phyloP scores from a whole-genome alignment of 257 asterid genomes.

The Marsdenia floribunda region DNA sequence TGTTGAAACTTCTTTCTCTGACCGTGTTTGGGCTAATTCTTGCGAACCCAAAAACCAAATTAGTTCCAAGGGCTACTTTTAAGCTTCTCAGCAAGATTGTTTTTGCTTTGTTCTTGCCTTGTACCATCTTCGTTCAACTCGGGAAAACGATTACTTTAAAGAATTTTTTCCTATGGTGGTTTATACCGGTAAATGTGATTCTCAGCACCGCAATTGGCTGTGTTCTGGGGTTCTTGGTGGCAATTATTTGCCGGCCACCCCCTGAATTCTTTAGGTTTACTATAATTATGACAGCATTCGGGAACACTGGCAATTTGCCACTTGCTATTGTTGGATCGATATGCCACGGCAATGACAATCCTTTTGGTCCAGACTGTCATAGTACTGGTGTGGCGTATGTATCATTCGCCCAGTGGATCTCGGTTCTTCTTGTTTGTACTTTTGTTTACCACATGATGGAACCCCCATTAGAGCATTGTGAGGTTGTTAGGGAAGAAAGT shows the following conservation, averaged over 20 bases:
- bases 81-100: slow-evolving; percentile 92
- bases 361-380: slow-evolving; percentile 65
- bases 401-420: slow-evolving; percentile 90
- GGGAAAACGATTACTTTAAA: slow-evolving; percentile 71
- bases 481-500: slow-evolving; percentile 41
- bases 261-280: slow-evolving; percentile 75
- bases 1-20: slow-evolving; percentile 68
- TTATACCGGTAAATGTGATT: slow-evolving; percentile 83
- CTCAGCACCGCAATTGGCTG: slow-evolving; percentile 79
- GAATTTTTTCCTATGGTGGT: slow-evolving; percentile 81
- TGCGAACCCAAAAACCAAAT: slow-evolving; percentile 65
- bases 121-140: slow-evolving; percentile 72
- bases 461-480: slow-evolving; percentile 70
- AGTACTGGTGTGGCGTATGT: slow-evolving; percentile 74
- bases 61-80: slow-evolving; percentile 80
- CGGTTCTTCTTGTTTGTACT: slow-evolving; percentile 82
- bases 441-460: slow-evolving; percentile 99
- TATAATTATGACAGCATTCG: slow-evolving; percentile 79
- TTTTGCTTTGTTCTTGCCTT: slow-evolving; percentile 80
- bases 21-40: slow-evolving; percentile 70
- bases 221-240: slow-evolving; percentile 63
- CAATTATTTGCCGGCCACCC: slow-evolving; percentile 69
- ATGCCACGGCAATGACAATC: slow-evolving; percentile 58
- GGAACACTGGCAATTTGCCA: slow-evolving; percentile 91
- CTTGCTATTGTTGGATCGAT: slow-evolving; percentile 82